These are phyloP conservation scores for Shiraia sp. DNA, from an alignment of 2,329 filamentous ascomycete species.

Conservation along the genomic window DNA sequence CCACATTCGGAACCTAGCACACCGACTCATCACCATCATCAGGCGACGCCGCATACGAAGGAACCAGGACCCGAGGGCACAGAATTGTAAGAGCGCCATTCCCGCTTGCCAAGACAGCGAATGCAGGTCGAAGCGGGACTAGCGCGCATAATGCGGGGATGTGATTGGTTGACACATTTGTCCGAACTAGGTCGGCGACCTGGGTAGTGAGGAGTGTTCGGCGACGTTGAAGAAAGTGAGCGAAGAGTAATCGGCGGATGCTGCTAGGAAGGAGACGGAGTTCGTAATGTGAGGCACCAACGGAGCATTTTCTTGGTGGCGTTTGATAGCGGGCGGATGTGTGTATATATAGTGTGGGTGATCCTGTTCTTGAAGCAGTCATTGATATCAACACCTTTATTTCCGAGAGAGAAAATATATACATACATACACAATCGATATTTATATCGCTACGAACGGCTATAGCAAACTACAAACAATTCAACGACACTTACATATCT, in stretches of 20 bases:
- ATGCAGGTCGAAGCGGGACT: slow-evolving; percentile 5
- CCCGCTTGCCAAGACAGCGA: slow-evolving; percentile 11
- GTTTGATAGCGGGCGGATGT: too few species aligned
- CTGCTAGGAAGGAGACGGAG: not conserved
- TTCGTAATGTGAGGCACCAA: too few species aligned
- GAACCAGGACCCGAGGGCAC: slow-evolving; percentile 7
- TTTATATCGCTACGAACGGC: slow-evolving; percentile 1
- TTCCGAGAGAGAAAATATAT: not conserved
- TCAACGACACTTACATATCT: not conserved
- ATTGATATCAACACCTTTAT: not conserved
- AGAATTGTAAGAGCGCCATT: slow-evolving; percentile 12
- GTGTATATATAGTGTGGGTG: too few species aligned
- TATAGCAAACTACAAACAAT: not conserved
- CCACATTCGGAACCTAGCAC: not conserved
- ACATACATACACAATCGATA: too few species aligned
- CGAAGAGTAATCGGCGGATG: not conserved
- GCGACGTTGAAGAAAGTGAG: slow-evolving; percentile 7
- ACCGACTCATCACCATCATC: slow-evolving; percentile 1
- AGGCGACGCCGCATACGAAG: not conserved
- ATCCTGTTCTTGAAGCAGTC: too few species aligned
- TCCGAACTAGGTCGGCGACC: slow-evolving; percentile 24
- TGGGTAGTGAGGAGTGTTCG: slow-evolving; percentile 7
- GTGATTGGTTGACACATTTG: slow-evolving; percentile 12
- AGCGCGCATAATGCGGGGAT: not conserved
- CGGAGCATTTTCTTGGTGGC: too few species aligned